Base-by-base conservation (phyloP, 1,284 basidiomycete genomes). In the Coniferiporia weirii region DNA sequence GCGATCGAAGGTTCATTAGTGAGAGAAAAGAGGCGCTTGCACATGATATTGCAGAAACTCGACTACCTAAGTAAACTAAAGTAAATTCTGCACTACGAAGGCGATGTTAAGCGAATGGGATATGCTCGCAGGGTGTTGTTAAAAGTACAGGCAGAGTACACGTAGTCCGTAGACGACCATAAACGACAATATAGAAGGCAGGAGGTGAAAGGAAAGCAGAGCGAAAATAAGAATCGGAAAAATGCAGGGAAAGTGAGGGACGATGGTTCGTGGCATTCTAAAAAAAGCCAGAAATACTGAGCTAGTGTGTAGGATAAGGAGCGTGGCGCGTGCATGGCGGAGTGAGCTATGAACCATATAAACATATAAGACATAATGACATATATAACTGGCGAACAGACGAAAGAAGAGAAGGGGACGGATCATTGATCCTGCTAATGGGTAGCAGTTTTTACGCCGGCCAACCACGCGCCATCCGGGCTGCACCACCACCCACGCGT, bases 381-480 rank as follows among this genome's bases (percentile, higher is more conserved):
- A 22, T 10, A 32, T 10, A 36, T 32, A 34, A n/a, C 13, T 4
- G 49, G 13, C 27, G 49, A 36, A 32, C 9, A 34, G 22, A 50
- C 19, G 46, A 22, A 47, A 35, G 19, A 17, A 48, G 1, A n/a
- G 54, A 56, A 17, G 36, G 22, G 32, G 54, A 56, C 32, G 36
- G 22, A 56, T 43, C 32, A 35, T 35, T 10, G 27, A 19, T 35
- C n/a, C 19, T 19, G 15, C 22, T 17, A 4, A 9, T 3, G 35
- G n/a, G n/a, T 4, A 40, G 12, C 7, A 10, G 7, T 17, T 7
- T 27, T 54, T 71, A 85, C 52, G 83, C 86, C 50, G 87, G 87
- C 83, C 84, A 88, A 10, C 87, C 87, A 43, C 85, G 77, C 10
- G 82, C 84, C 45, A 85, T 82, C 64, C 87, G 75, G 43, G 85